These are phyloP conservation scores for Calonectria multiphialidica DNA, from an alignment of 2,329 filamentous ascomycete species.

Conservation along the genomic window DNA sequence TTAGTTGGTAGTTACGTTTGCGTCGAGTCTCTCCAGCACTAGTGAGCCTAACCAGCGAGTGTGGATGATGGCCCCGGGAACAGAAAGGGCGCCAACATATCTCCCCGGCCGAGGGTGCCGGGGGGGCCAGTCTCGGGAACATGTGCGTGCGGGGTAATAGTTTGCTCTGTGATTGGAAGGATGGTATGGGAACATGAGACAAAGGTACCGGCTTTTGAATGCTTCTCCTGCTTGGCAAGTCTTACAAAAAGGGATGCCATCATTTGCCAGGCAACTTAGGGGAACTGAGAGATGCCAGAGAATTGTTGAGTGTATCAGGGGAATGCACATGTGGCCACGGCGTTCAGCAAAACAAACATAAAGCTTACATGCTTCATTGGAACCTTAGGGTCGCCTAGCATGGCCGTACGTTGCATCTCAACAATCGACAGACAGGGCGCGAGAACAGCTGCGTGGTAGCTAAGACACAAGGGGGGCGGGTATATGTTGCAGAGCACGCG, in stretches of 20 bases:
- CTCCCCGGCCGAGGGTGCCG: conserved; percentile 39
- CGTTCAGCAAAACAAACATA: conserved; percentile 2
- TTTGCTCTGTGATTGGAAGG: conserved; percentile 34
- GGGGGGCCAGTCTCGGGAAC: conserved; percentile 41
- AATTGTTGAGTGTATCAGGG: neutral
- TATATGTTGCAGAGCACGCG: neutral
- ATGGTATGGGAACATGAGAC: conserved; percentile 9
- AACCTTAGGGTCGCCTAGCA: conserved; percentile 1
- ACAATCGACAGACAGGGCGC: neutral
- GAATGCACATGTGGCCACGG: neutral
- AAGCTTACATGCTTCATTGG: neutral
- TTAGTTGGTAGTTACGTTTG: neutral
- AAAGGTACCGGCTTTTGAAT: neutral
- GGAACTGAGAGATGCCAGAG: neutral
- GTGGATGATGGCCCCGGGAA: neutral
- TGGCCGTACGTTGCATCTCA: neutral
- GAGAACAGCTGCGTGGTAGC: conserved; percentile 8
- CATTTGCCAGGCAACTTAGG: neutral
- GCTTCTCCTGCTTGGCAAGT: conserved; percentile 11
- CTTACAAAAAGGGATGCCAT: neutral
- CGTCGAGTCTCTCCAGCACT: neutral
- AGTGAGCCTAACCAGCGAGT: neutral
- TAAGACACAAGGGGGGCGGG: neutral
- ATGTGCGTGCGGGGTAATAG: conserved; percentile 44
- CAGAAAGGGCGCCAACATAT: conserved; percentile 32